Conservation (phyloP, 2,329 filamentous ascomycete species). For the Colletotrichum sp. region DNA sequence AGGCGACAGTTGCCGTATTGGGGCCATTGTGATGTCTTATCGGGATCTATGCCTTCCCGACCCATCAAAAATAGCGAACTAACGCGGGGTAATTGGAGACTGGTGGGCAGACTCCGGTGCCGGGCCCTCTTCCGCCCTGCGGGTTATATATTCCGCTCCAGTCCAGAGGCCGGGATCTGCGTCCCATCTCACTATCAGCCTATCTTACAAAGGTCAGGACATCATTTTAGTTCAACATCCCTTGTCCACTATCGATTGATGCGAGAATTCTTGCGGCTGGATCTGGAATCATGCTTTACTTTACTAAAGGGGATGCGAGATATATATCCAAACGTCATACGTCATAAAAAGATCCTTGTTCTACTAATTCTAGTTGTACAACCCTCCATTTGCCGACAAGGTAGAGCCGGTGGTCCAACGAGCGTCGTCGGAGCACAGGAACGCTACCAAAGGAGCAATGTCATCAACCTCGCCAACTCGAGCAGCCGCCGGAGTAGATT, state of each 20-base stretch:
- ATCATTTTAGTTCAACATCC: neutral
- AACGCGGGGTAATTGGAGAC: neutral
- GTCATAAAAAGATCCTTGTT: neutral
- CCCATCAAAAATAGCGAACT: neutral
- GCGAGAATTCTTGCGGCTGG: neutral
- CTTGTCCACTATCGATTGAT: neutral
- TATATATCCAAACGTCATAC: neutral
- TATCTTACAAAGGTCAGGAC: neutral
- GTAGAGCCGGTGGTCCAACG: slow-evolving; percentile 32
- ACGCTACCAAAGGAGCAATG: slow-evolving; percentile 34
- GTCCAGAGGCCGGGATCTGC: neutral
- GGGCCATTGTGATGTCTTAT: neutral
- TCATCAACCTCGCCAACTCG: slow-evolving; percentile 33
- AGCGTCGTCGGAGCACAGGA: slow-evolving; percentile 32
- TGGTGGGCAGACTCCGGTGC: neutral
- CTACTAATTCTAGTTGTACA: slow-evolving; percentile 18
- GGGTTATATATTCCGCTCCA: neutral
- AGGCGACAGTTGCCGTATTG: neutral
- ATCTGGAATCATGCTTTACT: neutral
- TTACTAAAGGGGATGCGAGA: neutral
- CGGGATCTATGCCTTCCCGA: neutral
- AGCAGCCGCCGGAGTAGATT: slow-evolving; percentile 33
- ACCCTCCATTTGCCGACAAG: slow-evolving; percentile 33
- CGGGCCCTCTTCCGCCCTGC: neutral
- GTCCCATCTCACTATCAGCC: neutral